Conservation (phyloP, 2,329 filamentous ascomycete genomes). For the Arthrinium phaeospermum region DNA sequence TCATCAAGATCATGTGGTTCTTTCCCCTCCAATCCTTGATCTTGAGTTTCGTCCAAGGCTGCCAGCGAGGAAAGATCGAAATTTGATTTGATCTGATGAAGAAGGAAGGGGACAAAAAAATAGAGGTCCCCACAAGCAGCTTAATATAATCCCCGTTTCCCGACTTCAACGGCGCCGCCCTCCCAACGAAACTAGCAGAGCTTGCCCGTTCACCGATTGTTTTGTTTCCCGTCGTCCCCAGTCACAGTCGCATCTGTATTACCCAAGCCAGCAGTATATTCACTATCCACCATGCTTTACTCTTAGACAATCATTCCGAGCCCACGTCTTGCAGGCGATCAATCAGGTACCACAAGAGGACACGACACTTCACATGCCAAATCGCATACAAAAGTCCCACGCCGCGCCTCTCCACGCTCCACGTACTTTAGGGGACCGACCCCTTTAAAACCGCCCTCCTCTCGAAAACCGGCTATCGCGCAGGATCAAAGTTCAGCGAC, state of each 20-base stretch:
- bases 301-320: conserved; percentile 12
- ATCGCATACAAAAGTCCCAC: background rate
- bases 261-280: conserved; percentile 8
- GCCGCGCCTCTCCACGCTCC: background rate
- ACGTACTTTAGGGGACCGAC: conserved; percentile 7
- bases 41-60: background rate
- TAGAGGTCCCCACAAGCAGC: background rate
- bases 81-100: background rate
- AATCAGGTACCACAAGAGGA: background rate
- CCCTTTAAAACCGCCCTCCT: conserved; percentile 1
- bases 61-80: background rate
- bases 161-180: conserved; percentile 14
- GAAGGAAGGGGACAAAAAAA: background rate
- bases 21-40: background rate
- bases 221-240: background rate
- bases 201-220: conserved; percentile 10
- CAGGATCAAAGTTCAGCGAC: conserved; percentile 9
- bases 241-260: background rate
- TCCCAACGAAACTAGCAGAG: conserved; percentile 12
- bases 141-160: conserved; percentile 9
- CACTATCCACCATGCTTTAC: conserved; percentile 8
- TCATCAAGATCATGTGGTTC: background rate
- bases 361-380: background rate
- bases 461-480: conserved; percentile 8
- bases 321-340: background rate